These are phyloP conservation scores for Silybum marianum DNA, from an alignment of 129 eudicot species.

Conservation along the genomic window DNA sequence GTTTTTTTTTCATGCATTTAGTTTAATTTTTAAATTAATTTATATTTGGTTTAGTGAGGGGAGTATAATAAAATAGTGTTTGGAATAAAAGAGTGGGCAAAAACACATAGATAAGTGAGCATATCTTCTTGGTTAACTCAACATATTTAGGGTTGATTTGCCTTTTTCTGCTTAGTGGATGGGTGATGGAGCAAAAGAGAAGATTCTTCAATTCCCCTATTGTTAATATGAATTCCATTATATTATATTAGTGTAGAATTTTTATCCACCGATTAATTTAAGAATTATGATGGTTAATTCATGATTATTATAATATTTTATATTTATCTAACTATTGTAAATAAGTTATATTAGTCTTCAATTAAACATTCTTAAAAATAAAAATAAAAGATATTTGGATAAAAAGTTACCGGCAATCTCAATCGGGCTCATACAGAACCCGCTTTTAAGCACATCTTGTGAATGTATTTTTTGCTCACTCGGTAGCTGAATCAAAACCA, in stretches of 20 bases:
- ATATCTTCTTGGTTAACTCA: conserved; percentile 56
- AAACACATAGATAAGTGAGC: conserved; percentile 46
- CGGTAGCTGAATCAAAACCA: no score
- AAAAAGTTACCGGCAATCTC: no score
- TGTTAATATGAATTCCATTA: conserved; percentile 5
- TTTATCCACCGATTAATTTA: conserved; percentile 10
- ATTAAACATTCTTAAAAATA: neutral
- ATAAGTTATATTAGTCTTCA: neutral
- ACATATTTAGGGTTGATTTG: conserved; percentile 41
- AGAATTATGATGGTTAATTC: neutral
- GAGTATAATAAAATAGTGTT: conserved; percentile 21
- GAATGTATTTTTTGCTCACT: no score
- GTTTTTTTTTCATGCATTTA: conserved; percentile 22
- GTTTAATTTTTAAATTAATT: neutral
- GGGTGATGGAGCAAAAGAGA: conserved; percentile 51
- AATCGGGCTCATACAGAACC: no score
- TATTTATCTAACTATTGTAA: neutral
- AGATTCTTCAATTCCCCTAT: conserved; percentile 40
- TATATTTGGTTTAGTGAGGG: neutral
- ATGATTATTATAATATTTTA: neutral
- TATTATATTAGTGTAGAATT: conserved; percentile 16
- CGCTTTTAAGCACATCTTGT: no score
- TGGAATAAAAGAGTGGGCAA: conserved; percentile 43
- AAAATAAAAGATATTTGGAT: neutral
- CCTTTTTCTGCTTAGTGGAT: conserved; percentile 48